Conservation (phyloP, 345 rosid species). For the Populus nigra region DNA sequence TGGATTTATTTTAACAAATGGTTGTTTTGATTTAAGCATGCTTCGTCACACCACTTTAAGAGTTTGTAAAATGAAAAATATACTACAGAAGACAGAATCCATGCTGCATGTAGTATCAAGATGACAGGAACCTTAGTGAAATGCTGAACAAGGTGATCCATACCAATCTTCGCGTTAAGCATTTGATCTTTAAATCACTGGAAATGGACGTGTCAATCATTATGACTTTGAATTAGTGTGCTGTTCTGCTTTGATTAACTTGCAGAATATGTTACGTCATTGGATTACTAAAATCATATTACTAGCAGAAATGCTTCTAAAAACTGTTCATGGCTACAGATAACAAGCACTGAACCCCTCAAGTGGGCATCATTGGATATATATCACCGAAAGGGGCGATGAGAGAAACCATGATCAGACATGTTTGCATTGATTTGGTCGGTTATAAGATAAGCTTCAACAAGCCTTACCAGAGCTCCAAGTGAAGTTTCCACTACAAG, state of each 20-base stretch:
- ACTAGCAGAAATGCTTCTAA: neutral
- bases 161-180: neutral
- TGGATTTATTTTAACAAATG: neutral
- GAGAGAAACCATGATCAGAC: neutral
- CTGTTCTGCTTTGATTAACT: neutral
- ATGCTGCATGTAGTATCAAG: neutral
- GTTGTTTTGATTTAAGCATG: neutral
- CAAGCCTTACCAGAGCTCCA: neutral
- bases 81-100: neutral
- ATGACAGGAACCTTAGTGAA: neutral
- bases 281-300: neutral
- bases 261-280: neutral
- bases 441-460: conserved; percentile 4
- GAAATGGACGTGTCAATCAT: neutral
- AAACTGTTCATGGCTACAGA: neutral
- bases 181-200: neutral
- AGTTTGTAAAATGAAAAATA: neutral
- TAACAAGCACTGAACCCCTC: no score
- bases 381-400: conserved; percentile 18
- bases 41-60: neutral
- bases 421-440: conserved; percentile 6
- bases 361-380: conserved; percentile 5
- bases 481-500: conserved; percentile 5
- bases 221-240: neutral
- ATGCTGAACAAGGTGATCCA: neutral